Evolutionary conservation across 139 green algal species (phyloP).

Genomic region (Ettlia oleoabundans): DNA sequence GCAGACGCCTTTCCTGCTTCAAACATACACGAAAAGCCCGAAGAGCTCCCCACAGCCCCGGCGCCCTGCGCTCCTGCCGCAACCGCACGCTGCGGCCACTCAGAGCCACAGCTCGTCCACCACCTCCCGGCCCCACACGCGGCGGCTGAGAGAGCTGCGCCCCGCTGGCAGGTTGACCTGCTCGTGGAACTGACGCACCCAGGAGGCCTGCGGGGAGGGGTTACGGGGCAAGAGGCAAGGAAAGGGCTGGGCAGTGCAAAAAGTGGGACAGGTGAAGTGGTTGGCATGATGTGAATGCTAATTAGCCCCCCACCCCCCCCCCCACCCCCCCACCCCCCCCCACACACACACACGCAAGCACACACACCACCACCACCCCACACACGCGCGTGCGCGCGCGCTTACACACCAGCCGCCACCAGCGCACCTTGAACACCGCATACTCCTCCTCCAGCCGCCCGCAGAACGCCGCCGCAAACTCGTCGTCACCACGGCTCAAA

Average conservation of each 20-base stretch:
- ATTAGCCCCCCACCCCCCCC: too few relatives aligned
- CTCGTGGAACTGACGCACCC: slow-evolving; percentile 21
- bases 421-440: slow-evolving; percentile 8
- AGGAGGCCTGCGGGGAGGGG: slow-evolving; percentile 1
- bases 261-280: not conserved
- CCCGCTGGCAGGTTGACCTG: slow-evolving; percentile 8
- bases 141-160: not conserved
- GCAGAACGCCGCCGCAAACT: not conserved
- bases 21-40: too few relatives aligned
- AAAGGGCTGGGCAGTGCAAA: not conserved
- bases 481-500: slow-evolving; percentile 14
- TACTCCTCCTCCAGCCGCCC: slow-evolving; percentile 18
- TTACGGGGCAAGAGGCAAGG: not conserved
- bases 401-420: not conserved
- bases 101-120: slow-evolving; percentile 19
- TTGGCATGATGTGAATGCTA: not conserved
- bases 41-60: too few relatives aligned
- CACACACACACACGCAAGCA: too few relatives aligned
- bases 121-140: not conserved
- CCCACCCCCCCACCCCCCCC: too few relatives aligned
- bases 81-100: not conserved
- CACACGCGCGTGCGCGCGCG: not conserved
- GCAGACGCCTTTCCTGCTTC: too few relatives aligned
- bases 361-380: too few relatives aligned
- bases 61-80: too few relatives aligned